These are phyloP conservation scores for Paxillus ammoniavirescens DNA, from an alignment of 768 basidiomycete genomes.

Conservation along the genomic window DNA sequence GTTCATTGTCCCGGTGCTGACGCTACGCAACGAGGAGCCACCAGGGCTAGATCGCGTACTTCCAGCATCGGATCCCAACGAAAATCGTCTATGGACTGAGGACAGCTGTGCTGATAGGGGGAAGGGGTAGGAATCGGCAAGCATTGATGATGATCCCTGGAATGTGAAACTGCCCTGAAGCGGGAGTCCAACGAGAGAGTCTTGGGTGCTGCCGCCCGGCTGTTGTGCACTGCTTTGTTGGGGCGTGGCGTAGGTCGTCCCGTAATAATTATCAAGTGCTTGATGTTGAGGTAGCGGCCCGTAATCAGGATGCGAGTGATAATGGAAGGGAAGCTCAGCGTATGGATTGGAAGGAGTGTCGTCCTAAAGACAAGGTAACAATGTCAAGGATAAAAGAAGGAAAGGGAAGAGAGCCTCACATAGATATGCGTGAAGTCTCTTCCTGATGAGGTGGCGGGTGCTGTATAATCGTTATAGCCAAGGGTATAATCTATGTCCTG, in stretches of 20 bases:
- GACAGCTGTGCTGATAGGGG: not conserved
- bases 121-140: not conserved
- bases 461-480: not conserved
- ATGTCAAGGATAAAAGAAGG: not conserved
- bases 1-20: slow-evolving; percentile 8
- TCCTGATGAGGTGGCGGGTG: not conserved
- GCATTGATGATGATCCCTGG: not conserved
- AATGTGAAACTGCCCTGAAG: not conserved
- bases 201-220: not conserved
- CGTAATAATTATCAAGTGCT: not conserved
- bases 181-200: not conserved
- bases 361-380: slow-evolving; percentile 5
- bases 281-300: not conserved
- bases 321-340: not conserved
- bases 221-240: not conserved
- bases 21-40: not conserved
- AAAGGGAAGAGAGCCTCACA: slow-evolving; percentile 1
- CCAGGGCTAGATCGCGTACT: not conserved
- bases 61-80: not conserved
- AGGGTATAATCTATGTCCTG: slow-evolving; percentile 6
- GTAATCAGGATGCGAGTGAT: not conserved
- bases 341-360: not conserved
- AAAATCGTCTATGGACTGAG: not conserved
- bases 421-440: slow-evolving; percentile 3
- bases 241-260: not conserved